Conservation (phyloP, 805 yeast genomes). For the Phaffomyces thermotolerans region DNA sequence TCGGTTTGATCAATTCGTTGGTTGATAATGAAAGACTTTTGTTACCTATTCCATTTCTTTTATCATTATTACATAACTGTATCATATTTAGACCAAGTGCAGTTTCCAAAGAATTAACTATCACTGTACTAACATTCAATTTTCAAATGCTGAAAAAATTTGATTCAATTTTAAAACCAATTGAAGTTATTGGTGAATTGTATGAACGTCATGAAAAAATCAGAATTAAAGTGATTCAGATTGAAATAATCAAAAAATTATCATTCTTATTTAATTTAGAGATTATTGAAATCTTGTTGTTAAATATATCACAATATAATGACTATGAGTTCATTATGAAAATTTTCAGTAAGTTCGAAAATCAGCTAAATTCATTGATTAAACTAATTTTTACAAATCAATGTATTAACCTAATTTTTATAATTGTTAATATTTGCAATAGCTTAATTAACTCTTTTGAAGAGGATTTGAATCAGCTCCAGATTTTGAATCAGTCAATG, state of each 20-base stretch:
- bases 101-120: constrained; percentile 28
- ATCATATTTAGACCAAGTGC: constrained; percentile 60
- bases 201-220: constrained; percentile 16
- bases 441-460: constrained; percentile 29
- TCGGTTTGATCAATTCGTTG: constrained; percentile 20
- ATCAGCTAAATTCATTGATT: constrained; percentile 25
- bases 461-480: constrained; percentile 9
- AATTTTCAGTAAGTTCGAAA: constrained; percentile 1
- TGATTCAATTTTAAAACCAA: constrained; percentile 13
- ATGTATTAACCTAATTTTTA: constrained; percentile 44
- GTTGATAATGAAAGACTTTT: constrained; percentile 3
- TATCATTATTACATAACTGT: constrained; percentile 49
- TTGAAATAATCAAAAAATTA: constrained; percentile 42
- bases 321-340: constrained; percentile 6
- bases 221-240: constrained; percentile 32
- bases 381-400: constrained; percentile 39
- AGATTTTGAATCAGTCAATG: constrained; percentile 5
- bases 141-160: constrained; percentile 20
- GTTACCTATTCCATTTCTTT: constrained; percentile 50
- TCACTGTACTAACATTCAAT: neutral
- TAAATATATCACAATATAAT: constrained; percentile 6
- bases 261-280: constrained; percentile 47
- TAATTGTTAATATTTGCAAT: constrained; percentile 45
- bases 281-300: constrained; percentile 41
- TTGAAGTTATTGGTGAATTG: constrained; percentile 21